Conservation (phyloP, 495 filamentous ascomycete species). For the Penicillium coprophilum region DNA sequence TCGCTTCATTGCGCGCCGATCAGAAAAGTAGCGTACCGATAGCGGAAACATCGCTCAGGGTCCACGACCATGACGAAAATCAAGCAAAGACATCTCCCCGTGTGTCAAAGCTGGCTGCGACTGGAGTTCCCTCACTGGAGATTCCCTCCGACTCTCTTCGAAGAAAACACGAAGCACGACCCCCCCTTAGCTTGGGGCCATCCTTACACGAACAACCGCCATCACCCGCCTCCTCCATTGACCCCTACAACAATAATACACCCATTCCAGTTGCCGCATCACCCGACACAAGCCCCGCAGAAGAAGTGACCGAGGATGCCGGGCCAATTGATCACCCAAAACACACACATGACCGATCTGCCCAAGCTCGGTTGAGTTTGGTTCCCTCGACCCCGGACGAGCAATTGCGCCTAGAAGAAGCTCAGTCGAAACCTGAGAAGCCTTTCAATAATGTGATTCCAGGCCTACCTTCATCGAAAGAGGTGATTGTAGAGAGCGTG, state of each 20-base stretch:
- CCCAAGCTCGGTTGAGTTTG: constrained; percentile 23
- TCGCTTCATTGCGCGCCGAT: constrained; percentile 12
- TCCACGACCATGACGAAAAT: constrained; percentile 24
- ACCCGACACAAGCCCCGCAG: constrained; percentile 44
- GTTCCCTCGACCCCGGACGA: constrained; percentile 50
- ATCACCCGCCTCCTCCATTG: constrained; percentile 46
- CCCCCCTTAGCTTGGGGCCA: constrained; percentile 34
- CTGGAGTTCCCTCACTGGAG: constrained; percentile 20
- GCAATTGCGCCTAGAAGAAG: constrained; percentile 51
- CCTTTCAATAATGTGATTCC: constrained; percentile 18
- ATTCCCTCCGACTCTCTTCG: constrained; percentile 16
- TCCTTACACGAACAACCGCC: constrained; percentile 41
- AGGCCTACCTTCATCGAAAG: constrained; percentile 19
- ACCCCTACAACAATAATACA: constrained; percentile 45
- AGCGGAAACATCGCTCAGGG: constrained; percentile 26
- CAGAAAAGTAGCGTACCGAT: constrained; percentile 21
- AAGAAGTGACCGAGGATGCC: constrained; percentile 32
- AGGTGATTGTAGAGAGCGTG: constrained; percentile 31
- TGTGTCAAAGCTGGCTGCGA: constrained; percentile 18
- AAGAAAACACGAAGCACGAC: constrained; percentile 34
- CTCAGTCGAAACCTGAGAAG: constrained; percentile 40
- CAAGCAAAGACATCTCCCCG: constrained; percentile 18
- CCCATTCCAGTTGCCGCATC: constrained; percentile 39
- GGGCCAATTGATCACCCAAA: constrained; percentile 24
- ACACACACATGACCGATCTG: constrained; percentile 26